Percentiles rank a stretch among this genome's conserved stretches.
phyloP scores from a whole-genome alignment of 73 alveolate species.

The Uronychia binucleata region DNA sequence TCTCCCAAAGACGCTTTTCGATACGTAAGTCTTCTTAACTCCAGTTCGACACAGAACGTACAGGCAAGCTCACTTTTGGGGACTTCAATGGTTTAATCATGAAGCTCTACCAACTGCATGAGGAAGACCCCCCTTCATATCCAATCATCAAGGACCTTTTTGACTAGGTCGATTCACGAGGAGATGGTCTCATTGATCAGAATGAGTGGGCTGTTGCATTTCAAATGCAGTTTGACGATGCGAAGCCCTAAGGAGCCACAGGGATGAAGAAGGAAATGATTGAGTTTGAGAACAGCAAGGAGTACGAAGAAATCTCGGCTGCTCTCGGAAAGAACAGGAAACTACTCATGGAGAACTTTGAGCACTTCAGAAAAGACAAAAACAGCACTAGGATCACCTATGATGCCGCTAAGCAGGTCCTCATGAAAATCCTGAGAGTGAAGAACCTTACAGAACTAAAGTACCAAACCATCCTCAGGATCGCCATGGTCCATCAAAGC shows the following conservation, averaged over 20 bases:
- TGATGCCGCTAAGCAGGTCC: constrained; percentile 35
- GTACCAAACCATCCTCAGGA: constrained; percentile 61
- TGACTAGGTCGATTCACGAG: constrained; percentile 45
- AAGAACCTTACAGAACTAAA: constrained; percentile 54
- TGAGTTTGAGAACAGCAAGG: constrained; percentile 75
- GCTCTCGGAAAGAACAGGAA: constrained; percentile 78
- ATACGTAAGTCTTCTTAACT: constrained; percentile 20
- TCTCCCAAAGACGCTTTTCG: constrained; percentile 91
- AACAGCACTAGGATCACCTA: constrained; percentile 44
- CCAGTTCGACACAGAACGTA: constrained; percentile 39
- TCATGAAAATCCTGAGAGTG: constrained; percentile 32
- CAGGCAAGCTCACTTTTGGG: constrained; percentile 47
- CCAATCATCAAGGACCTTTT: constrained; percentile 52
- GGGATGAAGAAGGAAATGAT: constrained; percentile 24
- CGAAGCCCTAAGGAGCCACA: background rate
- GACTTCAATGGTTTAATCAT: constrained; percentile 33
- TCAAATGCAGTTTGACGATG: background rate
- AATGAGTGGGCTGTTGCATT: constrained; percentile 51
- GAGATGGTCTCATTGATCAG: constrained; percentile 50
- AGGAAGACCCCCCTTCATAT: constrained; percentile 38
- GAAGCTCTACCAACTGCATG: constrained; percentile 20
- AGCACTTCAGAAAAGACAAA: constrained; percentile 44
- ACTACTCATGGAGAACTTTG: constrained; percentile 66
- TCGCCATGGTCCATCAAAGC: constrained; percentile 28
- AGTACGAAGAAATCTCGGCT: constrained; percentile 61